Conservation (phyloP, 164 flowering plant species). For the Stephania yunnanensis region DNA sequence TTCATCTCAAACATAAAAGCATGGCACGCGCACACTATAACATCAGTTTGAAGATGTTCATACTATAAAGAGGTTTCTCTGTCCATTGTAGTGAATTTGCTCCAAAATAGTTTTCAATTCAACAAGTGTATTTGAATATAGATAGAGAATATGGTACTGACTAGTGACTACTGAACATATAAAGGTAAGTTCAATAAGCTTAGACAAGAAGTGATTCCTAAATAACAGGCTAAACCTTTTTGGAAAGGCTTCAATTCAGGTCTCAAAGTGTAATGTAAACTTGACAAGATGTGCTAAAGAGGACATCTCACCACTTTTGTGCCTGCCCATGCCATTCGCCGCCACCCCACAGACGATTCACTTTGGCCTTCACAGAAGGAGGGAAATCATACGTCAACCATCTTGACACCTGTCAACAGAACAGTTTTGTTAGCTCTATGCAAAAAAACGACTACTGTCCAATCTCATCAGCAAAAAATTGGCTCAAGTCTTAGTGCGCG, state of each 20-base stretch:
- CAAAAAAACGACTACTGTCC: neutral
- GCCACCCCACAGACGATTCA: constrained; percentile 92
- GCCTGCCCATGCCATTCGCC: constrained; percentile 99
- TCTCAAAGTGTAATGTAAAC: neutral
- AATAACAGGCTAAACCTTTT: too few species aligned
- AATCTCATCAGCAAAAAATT: neutral
- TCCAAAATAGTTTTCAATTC: neutral
- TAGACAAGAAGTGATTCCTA: neutral
- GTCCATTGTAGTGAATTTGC: neutral
- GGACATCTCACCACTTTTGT: constrained; percentile 64
- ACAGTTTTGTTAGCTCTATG: constrained; percentile 3
- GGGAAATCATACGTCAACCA: constrained; percentile 96
- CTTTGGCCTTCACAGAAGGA: constrained; percentile 90
- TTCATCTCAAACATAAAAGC: neutral
- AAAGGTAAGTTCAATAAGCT: neutral
- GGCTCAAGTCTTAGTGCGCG: neutral
- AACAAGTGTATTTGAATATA: neutral
- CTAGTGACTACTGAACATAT: neutral
- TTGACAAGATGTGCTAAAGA: neutral
- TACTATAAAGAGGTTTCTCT: neutral
- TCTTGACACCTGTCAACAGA: constrained; percentile 55
- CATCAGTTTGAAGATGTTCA: neutral
- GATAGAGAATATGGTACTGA: neutral
- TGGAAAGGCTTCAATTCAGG: too few species aligned
- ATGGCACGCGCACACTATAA: neutral